These are phyloP conservation scores for Yarrowia deformans DNA, from an alignment of 805 yeast genomes.

Conservation along the genomic window DNA sequence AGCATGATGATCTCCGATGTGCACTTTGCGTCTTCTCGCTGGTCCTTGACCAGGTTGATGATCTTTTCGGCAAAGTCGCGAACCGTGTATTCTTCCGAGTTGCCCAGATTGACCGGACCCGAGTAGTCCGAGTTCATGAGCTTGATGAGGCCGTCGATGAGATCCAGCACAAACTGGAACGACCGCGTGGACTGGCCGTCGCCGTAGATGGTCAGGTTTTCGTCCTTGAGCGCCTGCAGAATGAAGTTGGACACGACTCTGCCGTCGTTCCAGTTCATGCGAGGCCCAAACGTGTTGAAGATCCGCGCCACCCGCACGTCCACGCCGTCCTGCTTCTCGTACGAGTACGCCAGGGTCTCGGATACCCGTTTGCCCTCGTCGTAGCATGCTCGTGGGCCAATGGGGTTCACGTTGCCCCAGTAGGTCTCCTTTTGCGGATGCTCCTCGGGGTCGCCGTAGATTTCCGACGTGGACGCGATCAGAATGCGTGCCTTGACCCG, in stretches of 20 bases:
- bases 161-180: conserved; percentile 47
- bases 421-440: conserved; percentile 47
- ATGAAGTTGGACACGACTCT: conserved; percentile 47
- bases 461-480: conserved; percentile 47
- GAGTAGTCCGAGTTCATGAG: conserved; percentile 46
- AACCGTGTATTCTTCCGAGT: conserved; percentile 46
- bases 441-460: conserved; percentile 47
- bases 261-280: conserved; percentile 48
- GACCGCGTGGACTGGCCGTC: conserved; percentile 45
- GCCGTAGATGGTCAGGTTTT: conserved; percentile 46
- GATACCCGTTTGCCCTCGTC: conserved; percentile 48
- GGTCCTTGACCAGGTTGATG: conserved; percentile 42
- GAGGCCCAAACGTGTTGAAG: conserved; percentile 47
- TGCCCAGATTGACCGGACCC: conserved; percentile 47
- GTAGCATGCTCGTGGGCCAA: conserved; percentile 47
- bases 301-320: conserved; percentile 47
- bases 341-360: conserved; percentile 47
- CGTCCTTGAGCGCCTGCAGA: conserved; percentile 46
- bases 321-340: conserved; percentile 45
- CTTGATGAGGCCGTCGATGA: conserved; percentile 45
- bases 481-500: conserved; percentile 47
- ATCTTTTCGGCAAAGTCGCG: conserved; percentile 45
- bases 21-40: conserved; percentile 41
- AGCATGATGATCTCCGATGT: conserved; percentile 42
- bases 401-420: conserved; percentile 46